Evolutionary conservation across 371 early-diverging fungal genomes (phyloP), one percentile per base, ranked within the genome.

Genomic region (Mortierella sp.): DNA sequence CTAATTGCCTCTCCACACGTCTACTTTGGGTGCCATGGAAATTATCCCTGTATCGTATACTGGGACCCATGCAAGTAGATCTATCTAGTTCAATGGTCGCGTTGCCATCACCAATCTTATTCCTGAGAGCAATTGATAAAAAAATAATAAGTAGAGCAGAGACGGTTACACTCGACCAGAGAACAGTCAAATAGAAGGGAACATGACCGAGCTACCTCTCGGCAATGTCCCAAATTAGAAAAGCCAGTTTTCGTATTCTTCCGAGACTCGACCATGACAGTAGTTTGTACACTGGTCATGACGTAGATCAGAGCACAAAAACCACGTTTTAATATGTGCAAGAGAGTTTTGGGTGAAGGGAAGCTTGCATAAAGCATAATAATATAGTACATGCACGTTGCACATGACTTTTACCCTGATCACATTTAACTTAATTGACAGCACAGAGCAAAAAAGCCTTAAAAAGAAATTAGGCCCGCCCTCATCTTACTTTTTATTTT

Each of bases 201-300:
- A 5, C n/a, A n/a, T n/a, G n/a, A n/a, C n/a, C n/a, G n/a, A n/a
- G n/a, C n/a, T n/a, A n/a, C n/a, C 20, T 47, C 37, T 59, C 60
- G 60, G 60, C 60, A 37, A 18, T 14, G 60, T 59, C 60, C 35
- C n/a, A 3, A 59, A 59, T 35, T 59, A 9, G 60, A 57, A 59
- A 37, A 8, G 60, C n/a, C 54, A 52, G 20, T 1, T 59, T 16
- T 59, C 60, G 60, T 59, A n/a, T 59, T 59, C 32, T 59, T 37
- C 60, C 60, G 60, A 59, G 60, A 37, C 37, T 35, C 5, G 10
- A n/a, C 37, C 0, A 59, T 28, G n/a, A n/a, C n/a, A n/a, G n/a
- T 24, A 12, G 22, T 22, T 57, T 24, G 22, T 16, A 9, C 12
- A 16, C 18, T 18, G n/a, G n/a, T 6, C 51, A 51, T 54, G 54